Evolutionary conservation across 78 protist genomes (phyloP).

Genomic region (Salpingoeca rosetta): DNA sequence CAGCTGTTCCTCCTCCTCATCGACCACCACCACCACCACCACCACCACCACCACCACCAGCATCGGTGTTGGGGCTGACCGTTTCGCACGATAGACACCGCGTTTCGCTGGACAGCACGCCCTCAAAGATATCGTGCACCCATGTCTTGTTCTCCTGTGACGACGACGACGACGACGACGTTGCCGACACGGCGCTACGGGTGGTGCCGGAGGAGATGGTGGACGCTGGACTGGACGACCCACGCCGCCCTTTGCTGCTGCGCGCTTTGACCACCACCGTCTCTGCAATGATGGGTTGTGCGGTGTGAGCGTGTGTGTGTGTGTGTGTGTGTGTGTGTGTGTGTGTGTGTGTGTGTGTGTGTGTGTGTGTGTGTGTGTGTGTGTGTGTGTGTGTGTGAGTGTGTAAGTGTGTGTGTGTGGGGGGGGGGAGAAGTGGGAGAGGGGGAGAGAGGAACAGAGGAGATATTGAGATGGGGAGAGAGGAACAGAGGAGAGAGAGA

Average conservation of each 20-base stretch:
- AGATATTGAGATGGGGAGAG: too few relatives aligned
- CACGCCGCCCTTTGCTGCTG: not conserved
- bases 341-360: too few relatives aligned
- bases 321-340: not conserved
- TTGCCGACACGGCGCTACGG: not conserved
- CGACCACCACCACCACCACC: too few relatives aligned
- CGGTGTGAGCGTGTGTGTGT: not conserved
- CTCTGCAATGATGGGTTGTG: not conserved
- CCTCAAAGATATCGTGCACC: constrained; percentile 80
- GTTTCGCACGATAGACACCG: constrained; percentile 76
- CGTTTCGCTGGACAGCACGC: constrained; percentile 73
- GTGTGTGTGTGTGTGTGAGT: too few relatives aligned
- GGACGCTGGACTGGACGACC: not conserved
- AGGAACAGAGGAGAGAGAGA: not conserved
- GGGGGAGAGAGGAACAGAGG: too few relatives aligned
- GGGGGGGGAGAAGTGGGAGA: too few relatives aligned
- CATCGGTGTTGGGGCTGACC: constrained; percentile 43
- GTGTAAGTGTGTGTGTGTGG: too few relatives aligned
- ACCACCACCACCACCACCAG: too few relatives aligned
- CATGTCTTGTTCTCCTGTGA: constrained; percentile 42
- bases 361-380: too few relatives aligned
- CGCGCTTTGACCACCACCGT: not conserved
- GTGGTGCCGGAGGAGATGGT: not conserved
- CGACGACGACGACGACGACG: not conserved
- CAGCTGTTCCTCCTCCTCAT: too few relatives aligned